These are phyloP conservation scores for Starmerella davenportii DNA, from an alignment of 805 yeast genomes.

Conservation along the genomic window DNA sequence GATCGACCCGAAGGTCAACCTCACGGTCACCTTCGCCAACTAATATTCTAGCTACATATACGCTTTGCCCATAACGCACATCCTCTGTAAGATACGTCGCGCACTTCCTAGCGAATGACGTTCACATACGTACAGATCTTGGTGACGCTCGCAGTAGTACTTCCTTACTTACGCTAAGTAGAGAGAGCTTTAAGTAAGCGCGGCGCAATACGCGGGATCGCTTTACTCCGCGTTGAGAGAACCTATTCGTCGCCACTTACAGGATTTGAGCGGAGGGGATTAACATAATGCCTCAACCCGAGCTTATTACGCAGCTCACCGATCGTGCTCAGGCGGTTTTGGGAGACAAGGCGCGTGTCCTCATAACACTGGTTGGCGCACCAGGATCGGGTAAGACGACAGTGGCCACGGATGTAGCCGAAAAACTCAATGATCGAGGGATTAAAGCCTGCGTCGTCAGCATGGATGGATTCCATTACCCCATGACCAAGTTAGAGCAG, in stretches of 20 bases:
- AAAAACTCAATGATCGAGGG: conserved; percentile 22
- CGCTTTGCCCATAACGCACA: no score
- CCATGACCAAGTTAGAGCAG: conserved; percentile 30
- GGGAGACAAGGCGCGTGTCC: conserved; percentile 23
- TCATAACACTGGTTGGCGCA: conserved; percentile 49
- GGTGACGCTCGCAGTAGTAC: no score
- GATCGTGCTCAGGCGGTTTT: not conserved
- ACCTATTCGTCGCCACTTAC: no score
- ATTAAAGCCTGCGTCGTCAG: conserved; percentile 27
- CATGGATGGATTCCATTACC: conserved; percentile 67
- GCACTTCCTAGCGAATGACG: no score
- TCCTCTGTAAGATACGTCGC: no score
- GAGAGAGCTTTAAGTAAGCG: no score
- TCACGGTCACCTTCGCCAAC: conserved; percentile 28
- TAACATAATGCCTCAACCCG: not conserved
- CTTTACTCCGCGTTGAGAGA: no score
- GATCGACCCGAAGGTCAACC: conserved; percentile 98
- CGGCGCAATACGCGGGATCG: no score
- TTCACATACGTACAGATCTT: no score
- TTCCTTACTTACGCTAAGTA: no score
- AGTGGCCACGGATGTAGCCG: conserved; percentile 32
- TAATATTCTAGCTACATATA: conserved; percentile 15
- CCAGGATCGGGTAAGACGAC: conserved; percentile 84
- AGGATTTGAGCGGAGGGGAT: no score
- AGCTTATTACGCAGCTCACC: not conserved